Base-by-base conservation (phyloP, 768 basidiomycete genomes). In the Boletus bicolor region DNA sequence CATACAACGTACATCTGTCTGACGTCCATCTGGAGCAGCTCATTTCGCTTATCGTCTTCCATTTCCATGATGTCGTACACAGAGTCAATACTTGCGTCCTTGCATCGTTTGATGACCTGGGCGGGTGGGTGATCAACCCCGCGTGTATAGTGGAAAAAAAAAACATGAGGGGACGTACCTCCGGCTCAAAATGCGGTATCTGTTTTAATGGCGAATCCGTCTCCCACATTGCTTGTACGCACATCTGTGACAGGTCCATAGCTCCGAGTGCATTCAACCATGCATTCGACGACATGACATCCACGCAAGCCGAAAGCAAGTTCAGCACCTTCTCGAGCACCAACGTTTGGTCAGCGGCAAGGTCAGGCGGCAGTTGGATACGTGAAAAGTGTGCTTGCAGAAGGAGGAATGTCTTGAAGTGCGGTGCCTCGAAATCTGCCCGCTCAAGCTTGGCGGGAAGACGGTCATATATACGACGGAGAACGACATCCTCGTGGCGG, bases 51-150 rank as follows among this genome's bases (percentile, higher is more conserved):
- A 55, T 90, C 88, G 63, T 98, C 96, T 67, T 98, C 97, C 85
- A 98, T 85, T 70, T 98, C 97, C 91, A 98, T 97, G 58, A 98
- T 81, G 68, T 98, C 97, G 69, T 98, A 97, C 0, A 99, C 94
- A 1, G 91, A 89, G 56, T 93, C 91, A 51, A 97, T 77, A 8
- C 82, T 82, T 7, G 86, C 89, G 0, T 79, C 82, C 67, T 89
- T 89, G 77, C 94, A 98, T 10, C 94, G 84, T 65, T 85, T 82
- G 67, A 98, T 76, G 42, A 89, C 85, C 87, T 91, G 59, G 2
- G 30, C 50, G 49, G 19, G 45, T 21, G 21, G 58, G 45, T 21
- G 21, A 58, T 61, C 32, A 62, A 11, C 37, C 28, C 15, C 30
- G 15, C 15, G 7, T 44, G 6, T 5, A 19, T 2, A 15, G 30